A percentile compares a stretch with the other conserved stretches of the same genome.
Evolutionary conservation across 1,284 basidiomycete genomes (phyloP).

Genomic region (Ganoderma lucidum): DNA sequence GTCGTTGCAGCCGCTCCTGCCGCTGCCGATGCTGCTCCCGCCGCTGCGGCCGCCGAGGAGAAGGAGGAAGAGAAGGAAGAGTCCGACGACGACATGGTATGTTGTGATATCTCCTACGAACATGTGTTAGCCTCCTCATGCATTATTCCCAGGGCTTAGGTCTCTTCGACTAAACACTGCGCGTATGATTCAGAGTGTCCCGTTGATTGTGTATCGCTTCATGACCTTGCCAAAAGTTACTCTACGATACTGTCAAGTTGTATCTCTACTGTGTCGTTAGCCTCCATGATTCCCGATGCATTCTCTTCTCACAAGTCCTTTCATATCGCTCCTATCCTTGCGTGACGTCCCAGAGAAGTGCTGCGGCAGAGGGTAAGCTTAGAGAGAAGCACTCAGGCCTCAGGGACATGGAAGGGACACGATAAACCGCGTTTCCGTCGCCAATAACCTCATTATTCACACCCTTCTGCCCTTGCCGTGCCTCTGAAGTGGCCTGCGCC

Average conservation of each 20-base stretch:
- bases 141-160: slow-evolving; percentile 69
- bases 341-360: neutral
- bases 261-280: slow-evolving; percentile 33
- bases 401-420: neutral
- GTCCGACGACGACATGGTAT: slow-evolving; percentile 82
- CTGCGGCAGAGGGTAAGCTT: slow-evolving; percentile 3
- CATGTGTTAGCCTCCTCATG: slow-evolving; percentile 3
- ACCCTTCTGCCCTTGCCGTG: neutral
- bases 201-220: slow-evolving; percentile 34
- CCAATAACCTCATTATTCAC: neutral
- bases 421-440: neutral
- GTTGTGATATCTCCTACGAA: slow-evolving; percentile 29
- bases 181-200: slow-evolving; percentile 14
- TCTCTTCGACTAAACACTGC: slow-evolving; percentile 81
- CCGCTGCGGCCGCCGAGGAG: slow-evolving; percentile 52
- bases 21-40: slow-evolving; percentile 59
- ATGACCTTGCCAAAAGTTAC: slow-evolving; percentile 30
- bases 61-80: slow-evolving; percentile 87
- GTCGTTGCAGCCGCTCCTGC: slow-evolving; percentile 80
- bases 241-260: slow-evolving; percentile 31
- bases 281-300: slow-evolving; percentile 28
- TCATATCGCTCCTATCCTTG: neutral
- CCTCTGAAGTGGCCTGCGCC: neutral
- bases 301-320: neutral
- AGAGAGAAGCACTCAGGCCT: neutral